Conservation (phyloP, 2,329 filamentous ascomycete genomes). For the Pseudogymnoascus sp. region DNA sequence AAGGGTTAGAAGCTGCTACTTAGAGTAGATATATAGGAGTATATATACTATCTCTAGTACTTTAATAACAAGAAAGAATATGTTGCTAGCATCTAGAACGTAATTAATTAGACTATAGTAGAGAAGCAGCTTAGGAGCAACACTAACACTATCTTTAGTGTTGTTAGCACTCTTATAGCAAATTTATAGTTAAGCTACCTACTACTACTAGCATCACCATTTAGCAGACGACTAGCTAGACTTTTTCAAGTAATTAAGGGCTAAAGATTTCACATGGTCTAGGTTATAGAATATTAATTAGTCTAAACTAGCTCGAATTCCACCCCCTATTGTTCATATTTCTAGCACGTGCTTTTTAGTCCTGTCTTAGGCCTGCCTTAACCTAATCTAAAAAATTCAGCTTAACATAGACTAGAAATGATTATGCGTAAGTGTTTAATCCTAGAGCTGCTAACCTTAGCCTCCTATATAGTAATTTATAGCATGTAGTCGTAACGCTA, state of each 20-base stretch:
- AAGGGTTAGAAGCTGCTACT: constrained; percentile 61
- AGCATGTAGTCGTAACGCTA: too few relatives aligned
- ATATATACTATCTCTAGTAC: constrained; percentile 85
- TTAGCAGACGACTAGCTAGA: background rate
- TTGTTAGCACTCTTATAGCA: background rate
- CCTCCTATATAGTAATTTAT: too few relatives aligned
- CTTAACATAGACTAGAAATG: too few relatives aligned
- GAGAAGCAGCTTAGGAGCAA: constrained; percentile 54
- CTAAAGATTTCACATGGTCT: too few relatives aligned
- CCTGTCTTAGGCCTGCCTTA: too few relatives aligned
- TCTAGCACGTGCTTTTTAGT: too few relatives aligned
- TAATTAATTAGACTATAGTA: constrained; percentile 70
- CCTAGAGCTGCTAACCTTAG: too few relatives aligned
- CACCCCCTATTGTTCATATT: too few relatives aligned
- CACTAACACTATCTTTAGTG: constrained; percentile 32
- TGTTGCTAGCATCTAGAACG: constrained; percentile 69
- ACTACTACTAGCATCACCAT: background rate
- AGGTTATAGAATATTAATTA: too few relatives aligned
- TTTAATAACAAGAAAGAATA: constrained; percentile 71
- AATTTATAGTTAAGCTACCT: background rate
- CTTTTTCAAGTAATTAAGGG: background rate
- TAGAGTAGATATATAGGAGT: constrained; percentile 89
- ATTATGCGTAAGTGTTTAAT: too few relatives aligned
- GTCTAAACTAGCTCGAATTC: too few relatives aligned
- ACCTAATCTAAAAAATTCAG: too few relatives aligned